A percentile compares a stretch with the other conserved stretches of the same genome.
These are phyloP conservation scores for Thelephora ganbajun DNA, from an alignment of 768 basidiomycete genomes.

Conservation along the genomic window DNA sequence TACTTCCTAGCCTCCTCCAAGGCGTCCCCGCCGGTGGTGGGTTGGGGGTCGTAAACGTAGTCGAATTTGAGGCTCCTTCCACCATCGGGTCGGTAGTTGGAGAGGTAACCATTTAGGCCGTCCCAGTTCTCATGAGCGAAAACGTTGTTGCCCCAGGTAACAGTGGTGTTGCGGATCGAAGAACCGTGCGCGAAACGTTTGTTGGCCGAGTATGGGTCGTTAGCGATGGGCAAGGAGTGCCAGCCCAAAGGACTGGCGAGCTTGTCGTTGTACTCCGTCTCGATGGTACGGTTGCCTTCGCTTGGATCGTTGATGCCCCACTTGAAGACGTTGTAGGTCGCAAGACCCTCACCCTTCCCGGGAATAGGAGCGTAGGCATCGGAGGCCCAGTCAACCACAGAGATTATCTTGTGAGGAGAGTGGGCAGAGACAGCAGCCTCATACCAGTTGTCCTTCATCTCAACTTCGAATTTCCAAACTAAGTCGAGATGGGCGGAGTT, in stretches of 20 bases:
- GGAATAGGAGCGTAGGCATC: conserved; percentile 40
- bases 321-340: conserved; percentile 54
- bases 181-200: conserved; percentile 10
- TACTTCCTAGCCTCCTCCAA: conserved; percentile 64
- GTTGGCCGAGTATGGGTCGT: conserved; percentile 41
- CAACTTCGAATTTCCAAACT: conserved; percentile 89
- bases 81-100: conserved; percentile 72
- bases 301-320: conserved; percentile 83
- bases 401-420: conserved; percentile 67
- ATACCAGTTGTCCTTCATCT: conserved; percentile 95
- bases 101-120: conserved; percentile 46
- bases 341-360: conserved; percentile 12
- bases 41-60: conserved; percentile 61
- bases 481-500: conserved; percentile 48
- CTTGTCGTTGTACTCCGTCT: conserved; percentile 58
- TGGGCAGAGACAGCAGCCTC: conserved; percentile 70
- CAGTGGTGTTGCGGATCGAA: conserved; percentile 44
- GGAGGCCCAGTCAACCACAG: conserved; percentile 90
- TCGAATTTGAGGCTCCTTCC: conserved; percentile 45
- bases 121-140: conserved; percentile 94
- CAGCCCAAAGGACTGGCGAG: conserved; percentile 83
- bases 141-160: conserved; percentile 83
- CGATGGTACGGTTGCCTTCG: conserved; percentile 44
- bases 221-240: conserved; percentile 66
- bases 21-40: conserved; percentile 39